Evolutionary conservation across 73 alveolate genomes (phyloP).

Genomic region (Effrenium voratum): DNA sequence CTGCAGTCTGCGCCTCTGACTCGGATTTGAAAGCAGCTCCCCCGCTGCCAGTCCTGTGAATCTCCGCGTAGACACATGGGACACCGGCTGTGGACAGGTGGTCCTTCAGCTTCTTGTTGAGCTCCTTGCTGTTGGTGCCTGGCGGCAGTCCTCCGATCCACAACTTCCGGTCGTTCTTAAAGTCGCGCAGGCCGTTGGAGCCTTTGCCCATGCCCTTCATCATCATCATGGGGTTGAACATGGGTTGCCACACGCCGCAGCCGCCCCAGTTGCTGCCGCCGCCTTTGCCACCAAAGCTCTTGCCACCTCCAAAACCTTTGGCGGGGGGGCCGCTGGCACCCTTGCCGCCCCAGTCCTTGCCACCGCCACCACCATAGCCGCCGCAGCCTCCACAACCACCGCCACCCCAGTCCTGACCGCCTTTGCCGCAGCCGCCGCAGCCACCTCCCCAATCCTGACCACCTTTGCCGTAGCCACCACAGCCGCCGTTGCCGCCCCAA

Average conservation of each 20-base stretch:
- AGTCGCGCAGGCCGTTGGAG: conserved; percentile 36
- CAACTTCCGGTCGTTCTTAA: conserved; percentile 49
- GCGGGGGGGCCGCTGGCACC: neutral
- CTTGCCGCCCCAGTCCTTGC: conserved; percentile 2
- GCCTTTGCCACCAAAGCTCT: conserved; percentile 81
- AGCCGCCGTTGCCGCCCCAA: neutral
- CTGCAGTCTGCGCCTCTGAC: neutral
- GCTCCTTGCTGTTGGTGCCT: conserved; percentile 35
- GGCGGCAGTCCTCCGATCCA: conserved; percentile 73
- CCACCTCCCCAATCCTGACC: too few relatives aligned
- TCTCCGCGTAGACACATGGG: conserved; percentile 53
- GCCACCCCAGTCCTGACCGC: neutral
- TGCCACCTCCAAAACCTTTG: conserved; percentile 31
- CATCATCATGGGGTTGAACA: conserved; percentile 89
- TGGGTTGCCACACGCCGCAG: conserved; percentile 74
- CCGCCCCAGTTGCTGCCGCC: conserved; percentile 85
- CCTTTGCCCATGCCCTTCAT: conserved; percentile 16
- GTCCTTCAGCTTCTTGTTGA: conserved; percentile 72
- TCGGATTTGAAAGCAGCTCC: neutral
- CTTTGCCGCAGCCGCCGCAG: conserved; percentile 20
- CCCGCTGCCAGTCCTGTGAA: conserved; percentile 61
- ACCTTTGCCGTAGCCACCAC: neutral
- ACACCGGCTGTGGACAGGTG: conserved; percentile 74
- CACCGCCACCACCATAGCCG: conserved; percentile 44
- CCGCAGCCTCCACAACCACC: conserved; percentile 32